Evolutionary conservation across 1,284 basidiomycete species (phyloP).

Genomic region (Cutaneotrichosporon dermatis): DNA sequence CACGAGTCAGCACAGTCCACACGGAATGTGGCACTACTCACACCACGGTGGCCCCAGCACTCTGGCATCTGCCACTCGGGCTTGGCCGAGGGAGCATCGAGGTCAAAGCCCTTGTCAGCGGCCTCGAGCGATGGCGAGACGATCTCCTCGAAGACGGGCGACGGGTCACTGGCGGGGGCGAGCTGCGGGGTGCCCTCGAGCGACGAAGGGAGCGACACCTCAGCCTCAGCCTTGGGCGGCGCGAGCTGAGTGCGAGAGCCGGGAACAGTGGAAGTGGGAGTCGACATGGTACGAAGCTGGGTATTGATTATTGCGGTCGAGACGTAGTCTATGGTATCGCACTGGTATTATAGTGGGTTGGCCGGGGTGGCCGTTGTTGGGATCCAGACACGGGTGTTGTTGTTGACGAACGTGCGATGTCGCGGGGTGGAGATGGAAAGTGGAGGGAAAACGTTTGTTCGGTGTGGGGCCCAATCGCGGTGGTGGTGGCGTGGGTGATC

Average conservation of each 20-base stretch:
- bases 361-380: too few species aligned
- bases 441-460: too few species aligned
- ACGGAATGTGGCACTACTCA: slow-evolving; percentile 52
- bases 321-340: not conserved
- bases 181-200: slow-evolving; percentile 25
- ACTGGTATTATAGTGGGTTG: too few species aligned
- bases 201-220: not conserved
- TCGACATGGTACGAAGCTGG: not conserved
- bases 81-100: slow-evolving; percentile 15
- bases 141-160: slow-evolving; percentile 28
- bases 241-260: not conserved
- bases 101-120: slow-evolving; percentile 20
- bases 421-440: too few species aligned
- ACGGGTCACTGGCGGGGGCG: slow-evolving; percentile 21
- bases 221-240: not conserved
- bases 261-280: too few species aligned
- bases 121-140: slow-evolving; percentile 27
- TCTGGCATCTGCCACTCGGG: slow-evolving; percentile 51
- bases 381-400: too few species aligned
- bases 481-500: too few species aligned
- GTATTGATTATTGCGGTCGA: not conserved
- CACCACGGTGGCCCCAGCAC: slow-evolving; percentile 93
- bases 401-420: too few species aligned
- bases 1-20: slow-evolving; percentile 8
- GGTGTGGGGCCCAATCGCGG: too few species aligned